A percentile compares a stretch with the other conserved stretches of the same genome.
phyloP scores from a whole-genome alignment of 805 yeast genomes.

The Ascoidea rubescens region DNA sequence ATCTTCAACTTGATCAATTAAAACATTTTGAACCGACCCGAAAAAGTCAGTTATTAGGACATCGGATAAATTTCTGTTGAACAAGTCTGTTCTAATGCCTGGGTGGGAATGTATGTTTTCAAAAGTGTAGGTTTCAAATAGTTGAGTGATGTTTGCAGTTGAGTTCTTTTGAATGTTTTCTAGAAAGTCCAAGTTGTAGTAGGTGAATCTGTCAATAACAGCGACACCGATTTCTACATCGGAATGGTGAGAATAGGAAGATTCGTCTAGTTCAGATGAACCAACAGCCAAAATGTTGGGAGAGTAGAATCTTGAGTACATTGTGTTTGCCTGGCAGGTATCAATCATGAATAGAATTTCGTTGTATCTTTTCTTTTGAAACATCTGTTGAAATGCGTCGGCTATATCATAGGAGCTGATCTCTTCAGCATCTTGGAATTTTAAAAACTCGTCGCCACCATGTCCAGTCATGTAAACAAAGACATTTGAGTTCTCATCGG shows the following conservation, averaged over 20 bases:
- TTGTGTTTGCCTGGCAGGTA: conserved; percentile 97
- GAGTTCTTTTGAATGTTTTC: conserved; percentile 74
- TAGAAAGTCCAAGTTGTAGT: conserved; percentile 76
- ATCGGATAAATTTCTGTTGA: conserved; percentile 45
- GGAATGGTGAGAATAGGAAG: conserved; percentile 90
- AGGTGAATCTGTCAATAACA: conserved; percentile 92
- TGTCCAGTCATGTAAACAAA: conserved; percentile 96
- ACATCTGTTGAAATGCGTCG: conserved; percentile 94
- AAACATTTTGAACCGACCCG: conserved; percentile 77
- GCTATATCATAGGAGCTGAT: conserved; percentile 92
- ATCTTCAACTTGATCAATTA: conserved; percentile 44
- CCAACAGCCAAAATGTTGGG: conserved; percentile 92
- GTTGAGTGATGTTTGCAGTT: conserved; percentile 59
- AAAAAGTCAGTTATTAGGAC: conserved; percentile 86
- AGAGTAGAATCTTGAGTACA: conserved; percentile 85
- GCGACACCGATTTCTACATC: conserved; percentile 96
- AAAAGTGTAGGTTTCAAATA: conserved; percentile 73
- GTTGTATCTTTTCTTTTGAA: conserved; percentile 87
- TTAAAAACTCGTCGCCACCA: conserved; percentile 94
- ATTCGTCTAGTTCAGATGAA: conserved; percentile 74
- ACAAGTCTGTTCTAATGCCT: conserved; percentile 81
- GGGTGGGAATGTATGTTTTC: conserved; percentile 84
- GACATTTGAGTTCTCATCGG: conserved; percentile 90
- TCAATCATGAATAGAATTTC: conserved; percentile 97
- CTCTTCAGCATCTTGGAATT: conserved; percentile 97